Evolutionary conservation across 2,329 filamentous ascomycete species (phyloP).

Genomic region (Fusarium nurragi): DNA sequence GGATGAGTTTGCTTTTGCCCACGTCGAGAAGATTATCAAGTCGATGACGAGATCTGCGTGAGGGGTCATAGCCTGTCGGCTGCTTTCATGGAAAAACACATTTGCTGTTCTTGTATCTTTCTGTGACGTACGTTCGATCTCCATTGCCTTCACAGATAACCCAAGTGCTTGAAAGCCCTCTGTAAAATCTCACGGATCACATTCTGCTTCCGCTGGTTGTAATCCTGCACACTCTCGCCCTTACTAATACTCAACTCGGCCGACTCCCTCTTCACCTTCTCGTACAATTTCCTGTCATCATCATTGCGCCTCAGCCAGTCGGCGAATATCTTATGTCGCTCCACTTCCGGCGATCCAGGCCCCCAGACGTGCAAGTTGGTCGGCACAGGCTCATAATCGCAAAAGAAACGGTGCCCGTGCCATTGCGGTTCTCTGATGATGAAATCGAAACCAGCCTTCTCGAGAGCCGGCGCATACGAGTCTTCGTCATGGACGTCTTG

Average conservation of each 20-base stretch:
- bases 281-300: conserved; percentile 53
- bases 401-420: conserved; percentile 60
- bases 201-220: conserved; percentile 55
- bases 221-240: conserved; percentile 48
- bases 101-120: too few species aligned
- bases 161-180: conserved; percentile 43
- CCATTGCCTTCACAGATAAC: conserved; percentile 10
- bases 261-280: neutral
- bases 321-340: conserved; percentile 56
- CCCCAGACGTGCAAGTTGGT: conserved; percentile 62
- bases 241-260: conserved; percentile 27
- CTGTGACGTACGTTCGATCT: too few species aligned
- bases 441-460: conserved; percentile 57
- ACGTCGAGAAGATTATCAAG: neutral
- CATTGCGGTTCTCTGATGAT: conserved; percentile 57
- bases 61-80: too few species aligned
- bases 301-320: conserved; percentile 54
- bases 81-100: too few species aligned
- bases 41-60: neutral
- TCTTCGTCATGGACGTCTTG: conserved; percentile 52
- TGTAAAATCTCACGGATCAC: conserved; percentile 52
- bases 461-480: conserved; percentile 55
- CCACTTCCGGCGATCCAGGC: conserved; percentile 53
- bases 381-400: conserved; percentile 46
- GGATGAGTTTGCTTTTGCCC: conserved; percentile 3